These are phyloP conservation scores for Achlya hypogyna DNA, from an alignment of 352 stramenopile genomes.

Conservation along the genomic window DNA sequence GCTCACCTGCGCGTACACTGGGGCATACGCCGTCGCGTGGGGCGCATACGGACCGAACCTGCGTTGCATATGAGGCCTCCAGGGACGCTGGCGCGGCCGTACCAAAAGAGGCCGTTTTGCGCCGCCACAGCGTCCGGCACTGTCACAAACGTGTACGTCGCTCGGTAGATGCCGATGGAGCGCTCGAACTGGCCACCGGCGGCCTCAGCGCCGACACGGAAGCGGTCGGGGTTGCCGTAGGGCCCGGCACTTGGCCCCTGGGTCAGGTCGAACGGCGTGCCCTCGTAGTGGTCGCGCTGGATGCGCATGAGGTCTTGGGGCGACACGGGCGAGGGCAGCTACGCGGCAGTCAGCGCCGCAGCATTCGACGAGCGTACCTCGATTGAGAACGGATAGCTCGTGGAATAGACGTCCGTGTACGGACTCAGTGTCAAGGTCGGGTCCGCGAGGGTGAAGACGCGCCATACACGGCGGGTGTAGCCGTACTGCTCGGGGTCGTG, in stretches of 20 bases:
- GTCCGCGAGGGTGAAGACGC: conserved; percentile 76
- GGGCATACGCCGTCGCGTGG: conserved; percentile 13
- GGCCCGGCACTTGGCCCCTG: conserved; percentile 37
- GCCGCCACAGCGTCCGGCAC: not conserved
- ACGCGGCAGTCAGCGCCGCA: not conserved
- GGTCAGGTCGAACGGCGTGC: conserved; percentile 38
- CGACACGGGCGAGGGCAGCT: conserved; percentile 19
- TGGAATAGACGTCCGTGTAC: conserved; percentile 61
- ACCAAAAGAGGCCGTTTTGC: conserved; percentile 4
- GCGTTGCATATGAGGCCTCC: not conserved
- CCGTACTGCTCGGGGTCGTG: conserved; percentile 63
- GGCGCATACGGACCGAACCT: conserved; percentile 19
- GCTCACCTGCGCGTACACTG: conserved; percentile 15
- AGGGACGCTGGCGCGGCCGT: not conserved
- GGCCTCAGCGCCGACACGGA: conserved; percentile 16
- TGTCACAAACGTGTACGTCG: conserved; percentile 31
- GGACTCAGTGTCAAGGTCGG: conserved; percentile 60
- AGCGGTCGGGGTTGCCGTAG: conserved; percentile 55
- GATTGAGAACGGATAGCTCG: conserved; percentile 84
- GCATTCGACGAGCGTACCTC: conserved; percentile 20
- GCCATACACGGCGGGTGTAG: conserved; percentile 87
- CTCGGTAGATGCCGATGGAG: conserved; percentile 57
- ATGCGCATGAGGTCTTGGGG: conserved; percentile 39
- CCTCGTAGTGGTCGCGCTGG: conserved; percentile 55
- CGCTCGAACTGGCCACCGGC: conserved; percentile 32